These are phyloP conservation scores for Chaetomium olivaceum DNA, from an alignment of 2,329 filamentous ascomycete genomes.

Conservation along the genomic window DNA sequence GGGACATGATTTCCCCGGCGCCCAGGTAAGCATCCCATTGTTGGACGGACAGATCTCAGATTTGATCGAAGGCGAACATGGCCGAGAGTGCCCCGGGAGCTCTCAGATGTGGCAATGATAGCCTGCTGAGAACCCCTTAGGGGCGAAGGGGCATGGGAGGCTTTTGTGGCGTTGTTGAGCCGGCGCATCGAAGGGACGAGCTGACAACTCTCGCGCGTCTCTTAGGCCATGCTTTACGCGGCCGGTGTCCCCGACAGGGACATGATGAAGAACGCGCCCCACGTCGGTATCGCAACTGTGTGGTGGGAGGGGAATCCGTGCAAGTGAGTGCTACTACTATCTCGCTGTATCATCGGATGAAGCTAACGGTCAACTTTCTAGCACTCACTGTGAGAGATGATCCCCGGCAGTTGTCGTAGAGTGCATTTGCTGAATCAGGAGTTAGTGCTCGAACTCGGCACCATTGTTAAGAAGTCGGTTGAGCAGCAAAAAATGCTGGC, in stretches of 20 bases:
- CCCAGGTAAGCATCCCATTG: slow-evolving; percentile 62
- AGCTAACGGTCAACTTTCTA: slow-evolving; percentile 20
- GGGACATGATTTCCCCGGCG: slow-evolving; percentile 86
- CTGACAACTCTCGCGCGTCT: slow-evolving; percentile 21
- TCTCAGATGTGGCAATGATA: background rate
- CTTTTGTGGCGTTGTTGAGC: background rate
- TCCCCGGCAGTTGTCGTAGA: background rate
- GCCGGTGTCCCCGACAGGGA: slow-evolving; percentile 82
- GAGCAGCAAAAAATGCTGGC: slow-evolving; percentile 83
- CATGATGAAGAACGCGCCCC: slow-evolving; percentile 85
- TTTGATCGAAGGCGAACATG: background rate
- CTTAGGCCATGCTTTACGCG: slow-evolving; percentile 88
- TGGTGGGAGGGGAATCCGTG: slow-evolving; percentile 99
- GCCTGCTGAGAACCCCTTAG: background rate
- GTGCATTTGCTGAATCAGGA: slow-evolving; percentile 10
- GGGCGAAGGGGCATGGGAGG: background rate
- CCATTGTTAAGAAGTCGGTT: slow-evolving; percentile 80
- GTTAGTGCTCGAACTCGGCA: slow-evolving; percentile 78
- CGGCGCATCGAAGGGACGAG: background rate
- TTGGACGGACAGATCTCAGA: background rate
- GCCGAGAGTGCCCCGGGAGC: background rate
- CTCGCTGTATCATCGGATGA: background rate
- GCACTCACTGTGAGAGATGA: slow-evolving; percentile 32
- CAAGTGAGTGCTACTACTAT: slow-evolving; percentile 62
- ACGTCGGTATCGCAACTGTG: slow-evolving; percentile 86